Evolutionary conservation across 306 rosid genomes (phyloP).

Genomic region (Acacia melanoxylon): DNA sequence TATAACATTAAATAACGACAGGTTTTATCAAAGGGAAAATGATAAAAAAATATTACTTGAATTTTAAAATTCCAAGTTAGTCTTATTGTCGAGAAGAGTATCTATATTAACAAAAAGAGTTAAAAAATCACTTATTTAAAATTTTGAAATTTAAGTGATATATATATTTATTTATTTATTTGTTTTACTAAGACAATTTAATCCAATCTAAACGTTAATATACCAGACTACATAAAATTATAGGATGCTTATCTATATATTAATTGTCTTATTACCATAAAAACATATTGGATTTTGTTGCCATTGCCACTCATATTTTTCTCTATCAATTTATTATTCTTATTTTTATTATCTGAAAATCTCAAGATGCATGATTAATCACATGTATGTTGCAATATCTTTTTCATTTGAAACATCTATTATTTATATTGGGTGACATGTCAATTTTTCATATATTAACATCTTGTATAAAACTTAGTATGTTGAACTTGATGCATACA

Average conservation of each 20-base stretch:
- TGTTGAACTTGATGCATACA: background rate
- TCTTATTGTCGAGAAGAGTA: too few species aligned
- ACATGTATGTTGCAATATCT: background rate
- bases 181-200: background rate
- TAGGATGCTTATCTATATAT: background rate
- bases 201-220: background rate
- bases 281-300: background rate
- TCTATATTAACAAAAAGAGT: too few species aligned
- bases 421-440: background rate
- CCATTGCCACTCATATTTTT: background rate
- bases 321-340: background rate
- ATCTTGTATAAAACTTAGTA: too few species aligned
- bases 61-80: too few species aligned
- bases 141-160: too few species aligned
- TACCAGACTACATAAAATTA: background rate
- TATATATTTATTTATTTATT: too few species aligned
- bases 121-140: too few species aligned
- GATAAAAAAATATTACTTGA: too few species aligned
- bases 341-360: background rate
- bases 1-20: too few species aligned
- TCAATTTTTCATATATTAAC: background rate
- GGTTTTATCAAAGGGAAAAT: too few species aligned
- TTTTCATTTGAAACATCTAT: background rate
- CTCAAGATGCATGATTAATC: background rate
- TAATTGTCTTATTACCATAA: background rate